Evolutionary conservation across 148 eudicot species (phyloP).

Genomic region (Vaccinium darrowii): DNA sequence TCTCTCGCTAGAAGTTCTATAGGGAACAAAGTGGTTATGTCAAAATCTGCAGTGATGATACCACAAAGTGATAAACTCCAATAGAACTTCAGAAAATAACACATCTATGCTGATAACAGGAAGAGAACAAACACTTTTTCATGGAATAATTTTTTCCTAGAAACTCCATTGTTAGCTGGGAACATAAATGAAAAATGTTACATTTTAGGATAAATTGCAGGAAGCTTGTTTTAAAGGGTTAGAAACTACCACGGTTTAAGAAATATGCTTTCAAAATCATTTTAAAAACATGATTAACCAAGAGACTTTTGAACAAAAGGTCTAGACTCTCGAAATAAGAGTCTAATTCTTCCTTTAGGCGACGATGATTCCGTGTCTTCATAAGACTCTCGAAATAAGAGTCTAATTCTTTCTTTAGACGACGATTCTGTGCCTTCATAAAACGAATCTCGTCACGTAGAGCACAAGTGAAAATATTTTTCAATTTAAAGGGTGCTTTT

Average conservation of each 20-base stretch:
- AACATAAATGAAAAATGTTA: background rate
- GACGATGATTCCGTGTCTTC: too few species aligned
- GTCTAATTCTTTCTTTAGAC: too few species aligned
- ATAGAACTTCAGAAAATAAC: background rate
- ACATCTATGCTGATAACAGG: background rate
- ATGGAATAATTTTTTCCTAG: background rate
- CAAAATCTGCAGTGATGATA: background rate
- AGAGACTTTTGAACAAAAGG: too few species aligned
- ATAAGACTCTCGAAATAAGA: too few species aligned
- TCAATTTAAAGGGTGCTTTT: too few species aligned
- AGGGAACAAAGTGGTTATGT: background rate
- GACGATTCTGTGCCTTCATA: too few species aligned
- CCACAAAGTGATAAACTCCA: background rate
- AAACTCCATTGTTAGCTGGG: background rate
- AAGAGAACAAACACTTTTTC: background rate
- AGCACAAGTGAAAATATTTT: too few species aligned
- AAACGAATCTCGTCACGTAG: too few species aligned
- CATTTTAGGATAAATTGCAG: background rate
- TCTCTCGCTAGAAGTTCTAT: background rate
- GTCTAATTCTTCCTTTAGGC: too few species aligned
- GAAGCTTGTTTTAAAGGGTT: background rate
- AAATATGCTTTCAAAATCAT: background rate
- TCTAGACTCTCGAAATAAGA: too few species aligned
- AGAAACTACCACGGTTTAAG: background rate
- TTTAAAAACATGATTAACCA: background rate